Conservation (phyloP, 371 early-diverging fungal genomes). For the Mucor lusitanicus region DNA sequence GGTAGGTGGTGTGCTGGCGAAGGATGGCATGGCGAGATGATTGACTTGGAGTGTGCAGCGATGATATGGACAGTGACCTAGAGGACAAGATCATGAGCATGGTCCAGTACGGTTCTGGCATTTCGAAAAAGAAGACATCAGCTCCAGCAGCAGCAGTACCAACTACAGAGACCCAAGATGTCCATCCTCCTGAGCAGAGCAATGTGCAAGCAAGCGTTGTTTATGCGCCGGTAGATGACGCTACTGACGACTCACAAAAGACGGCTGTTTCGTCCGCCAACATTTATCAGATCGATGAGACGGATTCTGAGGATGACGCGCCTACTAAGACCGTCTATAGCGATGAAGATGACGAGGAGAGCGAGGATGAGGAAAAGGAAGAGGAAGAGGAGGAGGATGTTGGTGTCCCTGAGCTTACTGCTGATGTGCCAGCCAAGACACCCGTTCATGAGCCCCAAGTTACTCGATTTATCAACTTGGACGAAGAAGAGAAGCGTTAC, state of each 20-base stretch:
- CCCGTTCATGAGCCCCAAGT: background rate
- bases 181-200: background rate
- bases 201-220: background rate
- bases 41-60: slow-evolving; percentile 12
- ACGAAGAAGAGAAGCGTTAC: slow-evolving; percentile 12
- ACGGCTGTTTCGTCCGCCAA: slow-evolving; percentile 7
- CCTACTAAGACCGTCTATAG: background rate
- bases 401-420: background rate
- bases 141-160: background rate
- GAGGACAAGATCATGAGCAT: slow-evolving; percentile 32
- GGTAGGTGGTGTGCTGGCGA: slow-evolving; percentile 1
- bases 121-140: background rate
- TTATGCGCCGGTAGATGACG: slow-evolving; percentile 4
- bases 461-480: slow-evolving; percentile 12
- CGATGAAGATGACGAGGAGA: background rate
- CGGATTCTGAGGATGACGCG: background rate
- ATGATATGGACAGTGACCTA: slow-evolving; percentile 29
- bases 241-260: background rate
- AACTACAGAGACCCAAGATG: background rate
- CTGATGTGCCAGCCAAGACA: background rate
- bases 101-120: slow-evolving; percentile 15
- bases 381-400: background rate
- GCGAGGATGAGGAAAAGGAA: too few relatives aligned
- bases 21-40: too few relatives aligned
- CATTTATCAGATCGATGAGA: background rate